These are phyloP conservation scores for Tylopilus sp. DNA, from an alignment of 1,284 basidiomycete species.

Conservation along the genomic window DNA sequence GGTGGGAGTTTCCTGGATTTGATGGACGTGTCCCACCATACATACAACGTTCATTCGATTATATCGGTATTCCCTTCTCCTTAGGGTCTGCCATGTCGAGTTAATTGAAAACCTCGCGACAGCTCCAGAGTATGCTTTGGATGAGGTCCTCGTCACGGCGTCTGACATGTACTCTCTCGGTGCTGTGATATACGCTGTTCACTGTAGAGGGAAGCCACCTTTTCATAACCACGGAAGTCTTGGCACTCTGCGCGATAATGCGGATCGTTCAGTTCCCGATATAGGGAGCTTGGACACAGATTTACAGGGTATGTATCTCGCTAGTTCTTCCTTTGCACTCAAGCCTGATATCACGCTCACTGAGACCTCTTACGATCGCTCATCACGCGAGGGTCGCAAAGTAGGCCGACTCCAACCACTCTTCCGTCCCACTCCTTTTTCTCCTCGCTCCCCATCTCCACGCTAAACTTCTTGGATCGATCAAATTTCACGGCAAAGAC, in stretches of 20 bases:
- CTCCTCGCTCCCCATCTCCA: slow-evolving; percentile 94
- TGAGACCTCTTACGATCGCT: slow-evolving; percentile 74
- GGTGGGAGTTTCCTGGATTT: slow-evolving; percentile 87
- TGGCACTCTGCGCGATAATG: slow-evolving; percentile 74
- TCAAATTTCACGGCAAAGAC: slow-evolving; percentile 94
- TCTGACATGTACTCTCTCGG: slow-evolving; percentile 97
- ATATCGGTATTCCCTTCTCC: slow-evolving; percentile 61
- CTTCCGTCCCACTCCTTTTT: slow-evolving; percentile 88
- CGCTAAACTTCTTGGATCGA: slow-evolving; percentile 93
- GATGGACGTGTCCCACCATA: slow-evolving; percentile 79
- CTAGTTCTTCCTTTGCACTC: not conserved
- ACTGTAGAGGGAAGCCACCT: slow-evolving; percentile 84
- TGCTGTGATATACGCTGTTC: slow-evolving; percentile 85
- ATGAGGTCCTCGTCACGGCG: slow-evolving; percentile 79
- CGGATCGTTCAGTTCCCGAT: slow-evolving; percentile 58
- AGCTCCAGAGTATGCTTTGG: slow-evolving; percentile 95
- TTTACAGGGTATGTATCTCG: slow-evolving; percentile 52
- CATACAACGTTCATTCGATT: slow-evolving; percentile 92
- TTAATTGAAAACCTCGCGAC: slow-evolving; percentile 9
- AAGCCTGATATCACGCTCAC: slow-evolving; percentile 10
- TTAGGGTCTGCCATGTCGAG: not conserved
- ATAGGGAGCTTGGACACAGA: slow-evolving; percentile 64
- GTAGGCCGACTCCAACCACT: slow-evolving; percentile 72
- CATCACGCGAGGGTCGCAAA: slow-evolving; percentile 73
- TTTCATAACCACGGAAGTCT: slow-evolving; percentile 88